phyloP scores from a whole-genome alignment of 2,329 filamentous ascomycete genomes.

The Fusarium citri region DNA sequence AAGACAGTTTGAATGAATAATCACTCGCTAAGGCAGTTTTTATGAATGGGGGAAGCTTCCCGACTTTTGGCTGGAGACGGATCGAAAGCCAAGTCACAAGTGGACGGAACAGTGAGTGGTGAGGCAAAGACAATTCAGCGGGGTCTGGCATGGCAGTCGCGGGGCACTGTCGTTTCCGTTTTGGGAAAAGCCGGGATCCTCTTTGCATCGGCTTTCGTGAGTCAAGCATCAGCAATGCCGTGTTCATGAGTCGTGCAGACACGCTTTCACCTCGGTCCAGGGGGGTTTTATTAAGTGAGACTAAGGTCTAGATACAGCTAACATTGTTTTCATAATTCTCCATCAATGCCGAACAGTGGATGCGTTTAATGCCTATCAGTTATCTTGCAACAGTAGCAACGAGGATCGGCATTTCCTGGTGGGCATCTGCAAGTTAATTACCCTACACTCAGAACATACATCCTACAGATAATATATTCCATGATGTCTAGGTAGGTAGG shows the following conservation, averaged over 20 bases:
- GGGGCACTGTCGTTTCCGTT: conserved; percentile 34
- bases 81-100: conserved; percentile 19
- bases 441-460: neutral
- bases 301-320: neutral
- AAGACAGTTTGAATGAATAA: conserved; percentile 9
- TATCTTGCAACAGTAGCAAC: neutral
- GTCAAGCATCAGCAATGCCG: conserved; percentile 26
- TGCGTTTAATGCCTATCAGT: neutral
- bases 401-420: neutral
- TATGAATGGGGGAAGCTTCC: conserved; percentile 31
- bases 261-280: neutral
- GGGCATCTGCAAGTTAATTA: neutral
- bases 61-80: conserved; percentile 36
- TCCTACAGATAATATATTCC: neutral
- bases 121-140: conserved; percentile 22
- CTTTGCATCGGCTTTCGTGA: conserved; percentile 14
- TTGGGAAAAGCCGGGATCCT: conserved; percentile 19
- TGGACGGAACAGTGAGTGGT: conserved; percentile 5
- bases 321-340: neutral
- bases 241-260: conserved; percentile 29
- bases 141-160: conserved; percentile 32
- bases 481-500: neutral
- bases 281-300: neutral
- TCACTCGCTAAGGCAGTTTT: conserved; percentile 17
- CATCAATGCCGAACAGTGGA: neutral